Base-by-base conservation (phyloP, 202 grass and related monocot species). In the Schoenoplectus triqueter region DNA sequence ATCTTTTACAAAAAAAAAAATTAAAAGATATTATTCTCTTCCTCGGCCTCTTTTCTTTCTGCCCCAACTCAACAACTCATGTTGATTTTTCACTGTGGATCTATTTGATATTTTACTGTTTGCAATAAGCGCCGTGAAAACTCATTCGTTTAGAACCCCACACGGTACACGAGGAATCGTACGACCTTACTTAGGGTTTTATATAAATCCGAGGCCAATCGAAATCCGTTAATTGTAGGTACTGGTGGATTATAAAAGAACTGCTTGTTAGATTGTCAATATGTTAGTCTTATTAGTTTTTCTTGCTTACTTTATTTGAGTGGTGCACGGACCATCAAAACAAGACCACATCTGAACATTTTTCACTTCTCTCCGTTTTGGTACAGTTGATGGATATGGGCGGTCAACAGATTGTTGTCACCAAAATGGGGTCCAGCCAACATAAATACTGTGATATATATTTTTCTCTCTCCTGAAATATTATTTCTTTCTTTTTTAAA, bases 91-190 rank as follows among this genome's bases (percentile, higher is more conserved):
- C 31, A 31, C 31, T 31, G 31, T 31, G 31, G 31, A 31, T 31
- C 31, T 31, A 31, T 31, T 31, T 31, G 31, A 31, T 31, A 20
- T 64, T 47, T 48, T 49, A 65, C 73, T 57, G 51, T 41, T 54
- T 54, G 3, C 49, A 6, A 77, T 6, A 15, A 56, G 20, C 73
- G 73, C 73, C 49, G 73, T 77, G 73, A 57, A 77, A 77, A 22
- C 21, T 77, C 62, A 14, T 66, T 66, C 45, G n/a, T 64, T 48
- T 31, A 31, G 31, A 31, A 31, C 18, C 61, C 11, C 0, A 14
- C 59, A 66, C 80, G 80, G 39, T 82, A 17, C 80, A 69, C 80
- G 80, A 82, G 80, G 48, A 55, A 69, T 67, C 47, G 80, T 82
- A 69, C 19, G 46, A 4, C 18, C 41, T 67, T 52, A 59, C n/a